Evolutionary conservation across 2,329 filamentous ascomycete genomes (phyloP).

Genomic region (Aspergillus bombycis): DNA sequence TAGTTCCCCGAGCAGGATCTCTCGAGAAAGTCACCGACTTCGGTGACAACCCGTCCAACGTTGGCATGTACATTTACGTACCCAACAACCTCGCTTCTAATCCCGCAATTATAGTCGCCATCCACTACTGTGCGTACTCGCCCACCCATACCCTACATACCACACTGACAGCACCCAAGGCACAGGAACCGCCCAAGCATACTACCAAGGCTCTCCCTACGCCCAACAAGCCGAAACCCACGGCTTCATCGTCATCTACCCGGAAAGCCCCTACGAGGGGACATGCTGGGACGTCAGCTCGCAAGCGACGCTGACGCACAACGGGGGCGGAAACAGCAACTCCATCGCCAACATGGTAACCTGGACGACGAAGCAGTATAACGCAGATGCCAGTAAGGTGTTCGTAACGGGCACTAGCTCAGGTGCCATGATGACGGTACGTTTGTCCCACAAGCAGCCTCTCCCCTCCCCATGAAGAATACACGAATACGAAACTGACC

Average conservation of each 20-base stretch:
- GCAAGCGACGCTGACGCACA: slow-evolving; percentile 30
- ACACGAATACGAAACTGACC: neutral
- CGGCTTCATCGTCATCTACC: slow-evolving; percentile 57
- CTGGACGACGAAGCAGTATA: slow-evolving; percentile 38
- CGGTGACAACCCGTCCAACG: slow-evolving; percentile 52
- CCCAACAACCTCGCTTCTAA: slow-evolving; percentile 48
- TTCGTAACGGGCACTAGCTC: slow-evolving; percentile 24
- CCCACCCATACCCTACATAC: neutral
- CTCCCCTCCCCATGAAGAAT: neutral
- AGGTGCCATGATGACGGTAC: slow-evolving; percentile 28
- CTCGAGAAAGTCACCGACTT: slow-evolving; percentile 44
- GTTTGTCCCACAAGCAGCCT: too few relatives aligned
- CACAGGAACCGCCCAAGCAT: slow-evolving; percentile 37
- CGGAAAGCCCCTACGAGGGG: slow-evolving; percentile 55
- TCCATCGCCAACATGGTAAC: slow-evolving; percentile 46
- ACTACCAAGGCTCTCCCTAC: slow-evolving; percentile 57
- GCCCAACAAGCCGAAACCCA: slow-evolving; percentile 53
- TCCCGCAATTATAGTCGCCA: slow-evolving; percentile 59
- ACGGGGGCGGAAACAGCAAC: slow-evolving; percentile 44
- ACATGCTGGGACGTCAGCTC: slow-evolving; percentile 65
- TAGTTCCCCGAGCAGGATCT: slow-evolving; percentile 16
- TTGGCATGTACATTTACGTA: slow-evolving; percentile 58
- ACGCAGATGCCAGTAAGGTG: slow-evolving; percentile 33
- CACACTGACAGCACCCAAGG: slow-evolving; percentile 3
- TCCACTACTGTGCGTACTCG: slow-evolving; percentile 56